phyloP scores from a whole-genome alignment of 2,329 filamentous ascomycete species.

The Colletotrichum caudatum region DNA sequence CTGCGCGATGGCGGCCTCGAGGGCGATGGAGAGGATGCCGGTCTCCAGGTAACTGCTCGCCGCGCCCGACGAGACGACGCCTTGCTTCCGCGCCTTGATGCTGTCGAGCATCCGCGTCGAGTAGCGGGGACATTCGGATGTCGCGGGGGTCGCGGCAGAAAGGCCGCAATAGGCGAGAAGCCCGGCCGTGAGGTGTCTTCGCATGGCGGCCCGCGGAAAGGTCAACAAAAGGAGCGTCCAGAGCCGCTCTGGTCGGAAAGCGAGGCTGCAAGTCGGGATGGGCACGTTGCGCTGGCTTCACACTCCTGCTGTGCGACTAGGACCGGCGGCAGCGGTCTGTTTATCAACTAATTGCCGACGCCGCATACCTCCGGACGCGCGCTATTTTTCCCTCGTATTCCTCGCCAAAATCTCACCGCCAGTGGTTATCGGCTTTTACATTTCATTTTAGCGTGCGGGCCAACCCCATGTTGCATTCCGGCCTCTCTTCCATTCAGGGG shows the following conservation, averaged over 20 bases:
- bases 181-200: not conserved
- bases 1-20: constrained; percentile 39
- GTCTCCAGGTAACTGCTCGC: constrained; percentile 45
- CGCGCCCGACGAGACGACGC: constrained; percentile 43
- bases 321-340: not conserved
- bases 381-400: not conserved
- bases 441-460: not conserved
- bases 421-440: not conserved
- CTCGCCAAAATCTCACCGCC: not conserved
- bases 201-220: not conserved
- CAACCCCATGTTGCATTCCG: not conserved
- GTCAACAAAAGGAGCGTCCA: not conserved
- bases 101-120: constrained; percentile 45
- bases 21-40: constrained; percentile 43
- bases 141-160: not conserved
- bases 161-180: constrained; percentile 18
- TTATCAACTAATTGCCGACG: not conserved
- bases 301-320: not conserved
- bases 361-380: not conserved
- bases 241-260: not conserved
- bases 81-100: constrained; percentile 45
- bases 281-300: not conserved
- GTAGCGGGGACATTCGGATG: constrained; percentile 32
- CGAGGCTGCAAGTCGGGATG: not conserved
- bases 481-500: not conserved